Percentiles rank a stretch among this genome's conserved stretches.
Evolutionary conservation across 2,329 filamentous ascomycete genomes (phyloP).

Genomic region (Madurella mycetomatis): DNA sequence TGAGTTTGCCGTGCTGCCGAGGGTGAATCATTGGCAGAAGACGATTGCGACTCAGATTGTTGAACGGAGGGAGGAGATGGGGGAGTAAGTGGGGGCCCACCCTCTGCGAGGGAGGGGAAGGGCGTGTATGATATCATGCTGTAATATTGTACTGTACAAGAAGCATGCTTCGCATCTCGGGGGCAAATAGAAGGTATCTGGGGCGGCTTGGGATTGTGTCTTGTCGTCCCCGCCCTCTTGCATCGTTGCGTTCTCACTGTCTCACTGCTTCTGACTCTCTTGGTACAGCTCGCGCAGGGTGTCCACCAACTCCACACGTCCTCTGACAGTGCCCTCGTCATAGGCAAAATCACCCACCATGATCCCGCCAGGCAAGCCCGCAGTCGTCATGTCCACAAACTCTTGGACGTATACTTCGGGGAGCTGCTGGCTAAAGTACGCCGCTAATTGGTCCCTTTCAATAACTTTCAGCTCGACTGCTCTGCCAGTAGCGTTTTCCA

Average conservation of each 20-base stretch:
- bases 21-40: slow-evolving; percentile 25
- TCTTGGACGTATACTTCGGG: neutral
- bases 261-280: neutral
- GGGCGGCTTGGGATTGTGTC: neutral
- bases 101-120: neutral
- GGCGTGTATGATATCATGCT: neutral
- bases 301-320: neutral
- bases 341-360: neutral
- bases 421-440: neutral
- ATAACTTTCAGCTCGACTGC: neutral
- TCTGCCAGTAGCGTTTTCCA: neutral
- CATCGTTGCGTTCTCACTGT: neutral
- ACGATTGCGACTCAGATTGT: slow-evolving; percentile 15
- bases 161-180: neutral
- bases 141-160: neutral
- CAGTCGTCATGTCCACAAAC: neutral
- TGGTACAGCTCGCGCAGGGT: neutral
- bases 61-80: neutral
- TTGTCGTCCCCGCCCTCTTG: neutral
- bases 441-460: neutral
- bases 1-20: slow-evolving; percentile 28
- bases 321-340: neutral
- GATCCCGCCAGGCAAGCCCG: neutral
- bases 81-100: too few relatives aligned
- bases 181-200: neutral